Evolutionary conservation across 2,329 filamentous ascomycete genomes (phyloP).

Genomic region (Fusarium acutatum): DNA sequence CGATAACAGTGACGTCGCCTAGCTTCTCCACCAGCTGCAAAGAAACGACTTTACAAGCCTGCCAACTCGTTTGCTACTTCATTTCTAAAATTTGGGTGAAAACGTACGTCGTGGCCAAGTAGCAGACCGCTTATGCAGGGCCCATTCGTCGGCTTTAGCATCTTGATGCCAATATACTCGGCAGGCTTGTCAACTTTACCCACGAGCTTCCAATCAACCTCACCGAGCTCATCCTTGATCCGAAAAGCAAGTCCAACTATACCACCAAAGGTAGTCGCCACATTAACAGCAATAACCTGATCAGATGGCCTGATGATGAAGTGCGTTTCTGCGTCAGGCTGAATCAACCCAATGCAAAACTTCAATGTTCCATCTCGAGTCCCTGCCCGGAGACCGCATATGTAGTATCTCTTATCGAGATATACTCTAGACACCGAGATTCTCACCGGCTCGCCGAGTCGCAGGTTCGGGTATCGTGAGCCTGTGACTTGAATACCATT

Average conservation of each 20-base stretch:
- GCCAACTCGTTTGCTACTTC: accelerated
- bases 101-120: constrained; percentile 16
- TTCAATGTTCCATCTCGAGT: not conserved
- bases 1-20: accelerated
- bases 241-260: not conserved
- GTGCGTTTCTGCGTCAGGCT: not conserved
- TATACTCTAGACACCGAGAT: not conserved
- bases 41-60: constrained; percentile 8
- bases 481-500: not conserved
- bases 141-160: not conserved
- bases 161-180: not conserved
- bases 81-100: accelerated
- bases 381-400: not conserved
- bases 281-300: not conserved
- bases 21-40: not conserved
- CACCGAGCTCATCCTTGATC: not conserved
- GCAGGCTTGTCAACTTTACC: not conserved
- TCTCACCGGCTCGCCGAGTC: not conserved
- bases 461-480: not conserved
- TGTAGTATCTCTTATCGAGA: not conserved
- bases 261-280: not conserved
- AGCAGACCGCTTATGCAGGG: not conserved
- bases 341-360: not conserved
- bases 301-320: not conserved
- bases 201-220: not conserved